These are phyloP conservation scores for Tulasnella sp. DNA, from an alignment of 768 basidiomycete species.

Conservation along the genomic window DNA sequence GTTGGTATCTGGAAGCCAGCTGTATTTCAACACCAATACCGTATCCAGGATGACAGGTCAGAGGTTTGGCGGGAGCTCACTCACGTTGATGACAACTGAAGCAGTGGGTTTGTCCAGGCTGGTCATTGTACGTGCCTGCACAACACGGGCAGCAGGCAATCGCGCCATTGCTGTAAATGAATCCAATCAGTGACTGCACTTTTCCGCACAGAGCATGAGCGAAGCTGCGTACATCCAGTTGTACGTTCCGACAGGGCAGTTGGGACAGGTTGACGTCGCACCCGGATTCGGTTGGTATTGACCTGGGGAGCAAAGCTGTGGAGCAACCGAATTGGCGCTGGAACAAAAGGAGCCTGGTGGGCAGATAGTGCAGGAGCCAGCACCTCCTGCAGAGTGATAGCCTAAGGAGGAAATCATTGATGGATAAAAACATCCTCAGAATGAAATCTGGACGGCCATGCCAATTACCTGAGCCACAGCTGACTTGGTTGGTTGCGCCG, in stretches of 20 bases:
- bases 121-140: slow-evolving; percentile 10
- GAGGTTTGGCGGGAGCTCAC: background rate
- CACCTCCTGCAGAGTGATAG: background rate
- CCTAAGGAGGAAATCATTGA: too few species aligned
- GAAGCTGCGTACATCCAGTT: slow-evolving; percentile 1
- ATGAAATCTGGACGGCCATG: background rate
- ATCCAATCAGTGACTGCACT: background rate
- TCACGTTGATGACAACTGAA: slow-evolving; percentile 6
- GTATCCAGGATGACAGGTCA: background rate
- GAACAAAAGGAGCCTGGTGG: background rate
- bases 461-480: background rate
- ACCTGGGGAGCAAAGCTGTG: background rate
- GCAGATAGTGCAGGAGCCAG: background rate
- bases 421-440: background rate
- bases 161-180: background rate
- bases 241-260: background rate
- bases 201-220: background rate
- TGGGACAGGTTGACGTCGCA: background rate
- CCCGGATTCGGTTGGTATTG: background rate
- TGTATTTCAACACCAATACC: background rate
- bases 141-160: slow-evolving; percentile 10
- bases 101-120: slow-evolving; percentile 7
- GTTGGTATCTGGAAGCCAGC: background rate
- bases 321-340: background rate
- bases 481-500: background rate